Evolutionary conservation across 805 yeast genomes (phyloP), one percentile per base, ranked within the genome.

Genomic region (Zygotorulaspora sp.): DNA sequence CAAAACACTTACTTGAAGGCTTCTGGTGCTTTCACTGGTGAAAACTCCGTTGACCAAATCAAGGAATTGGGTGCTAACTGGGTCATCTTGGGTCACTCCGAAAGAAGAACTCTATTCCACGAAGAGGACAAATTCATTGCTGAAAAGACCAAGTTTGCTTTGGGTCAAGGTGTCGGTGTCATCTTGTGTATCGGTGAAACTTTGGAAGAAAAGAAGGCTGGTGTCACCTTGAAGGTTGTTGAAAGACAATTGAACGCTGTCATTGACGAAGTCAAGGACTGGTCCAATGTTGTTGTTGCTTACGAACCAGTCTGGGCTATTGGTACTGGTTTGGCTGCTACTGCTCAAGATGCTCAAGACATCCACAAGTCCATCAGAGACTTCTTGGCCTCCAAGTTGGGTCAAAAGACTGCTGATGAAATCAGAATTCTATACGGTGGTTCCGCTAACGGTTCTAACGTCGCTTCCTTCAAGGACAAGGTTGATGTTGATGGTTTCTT

Each of bases 241-340:
- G 77, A 83, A 65, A 80, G 84, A 73, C 97, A 92, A 77, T 75
- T 90, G 62, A 74, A 78, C 53, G 96, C 97, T 47, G 97, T 83
- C 46, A 70, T 83, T 59, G 83, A 78, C 63, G 72, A 81, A 45
- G 80, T 87, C 48, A 59, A 65, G 58, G 97, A 89, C 80, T 90
- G 97, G 97, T 58, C 83, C 49, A 75, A 84, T 67, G 74, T 92
- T 53, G 97, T 92, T 51, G 71, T 92, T 66, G 98, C 98, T 61
- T 92, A 92, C 74, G 98, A 92, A 75, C 98, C 98, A 58, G 96
- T 92, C 54, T 92, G 98, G 98, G 98, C 98, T 58, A 92, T 92
- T 58, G 98, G 98, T 67, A 89, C 97, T 56, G 98, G 98, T 63
- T 79, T 92, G 63, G 96, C 97, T 58, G 97, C 98, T 47, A 92